Base-by-base conservation (phyloP, 2,329 filamentous ascomycete species). In the Fusarium dlaminii region DNA sequence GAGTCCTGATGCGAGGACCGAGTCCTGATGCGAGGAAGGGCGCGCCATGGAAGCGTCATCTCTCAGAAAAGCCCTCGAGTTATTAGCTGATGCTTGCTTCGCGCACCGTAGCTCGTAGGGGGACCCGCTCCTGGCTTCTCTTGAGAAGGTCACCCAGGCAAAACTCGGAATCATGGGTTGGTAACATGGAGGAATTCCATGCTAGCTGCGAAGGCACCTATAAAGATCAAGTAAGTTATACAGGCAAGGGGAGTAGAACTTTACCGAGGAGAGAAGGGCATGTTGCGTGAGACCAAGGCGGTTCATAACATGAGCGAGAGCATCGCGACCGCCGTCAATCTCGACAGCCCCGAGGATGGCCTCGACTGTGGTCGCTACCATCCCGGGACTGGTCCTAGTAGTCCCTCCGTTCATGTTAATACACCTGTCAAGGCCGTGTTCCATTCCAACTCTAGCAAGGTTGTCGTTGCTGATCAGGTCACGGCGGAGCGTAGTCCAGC, bases 401-500 rank as follows among this genome's bases (percentile, higher is more conserved):
- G 56, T 59, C 1, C 45, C 36, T 22, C 45, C 36, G 1, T 40
- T 60, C 34, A 27, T 37, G n/a, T 40, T 60, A 10, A 54, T 52
- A 2, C 57, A 60, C 17, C 0, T 9, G 17, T 54, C 7, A 8
- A 60, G 17, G 0, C 45, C 57, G 1, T 9, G 17, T 2, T 24
- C 20, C 29, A 4, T n/a, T 0, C 57, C 27, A 11, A 54, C 45
- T 6, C 3, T 8, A 11, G n/a, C 6, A 0, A 61, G 6, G 22
- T n/a, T 27, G 1, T 22, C 29, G 3, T 60, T 60, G 6, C 57
- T 39, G 8, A 42, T 37, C 2, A 40, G 22, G 1, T 54, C 45
- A 10, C 29, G 10, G 1, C 36, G 22, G 7, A 60, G n/a, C 1
- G 36, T 40, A 8, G 45, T 54, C 57, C 45, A 60, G 34, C 34